phyloP scores from a whole-genome alignment of 1,284 basidiomycete species.

The Moesziomyces parantarcticus region DNA sequence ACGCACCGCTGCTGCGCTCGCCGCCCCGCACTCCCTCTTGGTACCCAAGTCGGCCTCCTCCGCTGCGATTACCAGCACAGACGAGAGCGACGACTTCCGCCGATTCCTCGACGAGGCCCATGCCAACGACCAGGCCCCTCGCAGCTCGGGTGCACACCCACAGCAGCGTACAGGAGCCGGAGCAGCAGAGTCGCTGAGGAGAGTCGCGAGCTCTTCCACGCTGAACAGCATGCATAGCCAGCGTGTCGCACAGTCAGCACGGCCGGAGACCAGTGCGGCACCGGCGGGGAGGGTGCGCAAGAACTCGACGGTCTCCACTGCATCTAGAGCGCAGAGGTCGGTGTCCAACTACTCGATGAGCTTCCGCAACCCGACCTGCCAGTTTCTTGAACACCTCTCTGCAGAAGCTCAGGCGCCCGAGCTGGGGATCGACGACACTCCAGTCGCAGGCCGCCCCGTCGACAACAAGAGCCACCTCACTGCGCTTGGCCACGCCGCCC shows the following conservation, averaged over 20 bases:
- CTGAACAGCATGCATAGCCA: conserved; percentile 23
- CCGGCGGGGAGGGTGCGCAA: conserved; percentile 1
- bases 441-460: conserved; percentile 15
- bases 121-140: conserved; percentile 11
- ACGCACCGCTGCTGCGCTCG: conserved; percentile 13
- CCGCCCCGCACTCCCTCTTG: conserved; percentile 15
- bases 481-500: conserved; percentile 39
- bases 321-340: conserved; percentile 15
- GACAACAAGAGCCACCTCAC: conserved; percentile 40
- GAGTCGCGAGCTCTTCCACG: conserved; percentile 35
- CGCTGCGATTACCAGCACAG: conserved; percentile 21
- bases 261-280: background rate
- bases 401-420: conserved; percentile 30
- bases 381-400: conserved; percentile 34
- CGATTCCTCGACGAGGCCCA: conserved; percentile 29
- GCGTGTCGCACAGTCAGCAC: background rate
- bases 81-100: conserved; percentile 39
- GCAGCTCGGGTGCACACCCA: background rate
- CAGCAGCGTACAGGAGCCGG: background rate
- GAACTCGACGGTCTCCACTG: conserved; percentile 12
- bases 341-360: conserved; percentile 31
- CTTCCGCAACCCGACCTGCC: conserved; percentile 43
- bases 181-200: conserved; percentile 32
- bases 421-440: conserved; percentile 34
- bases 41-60: conserved; percentile 30